Evolutionary conservation across 169 alveolate species (phyloP).

Genomic region (Plasmodium reichenowi): DNA sequence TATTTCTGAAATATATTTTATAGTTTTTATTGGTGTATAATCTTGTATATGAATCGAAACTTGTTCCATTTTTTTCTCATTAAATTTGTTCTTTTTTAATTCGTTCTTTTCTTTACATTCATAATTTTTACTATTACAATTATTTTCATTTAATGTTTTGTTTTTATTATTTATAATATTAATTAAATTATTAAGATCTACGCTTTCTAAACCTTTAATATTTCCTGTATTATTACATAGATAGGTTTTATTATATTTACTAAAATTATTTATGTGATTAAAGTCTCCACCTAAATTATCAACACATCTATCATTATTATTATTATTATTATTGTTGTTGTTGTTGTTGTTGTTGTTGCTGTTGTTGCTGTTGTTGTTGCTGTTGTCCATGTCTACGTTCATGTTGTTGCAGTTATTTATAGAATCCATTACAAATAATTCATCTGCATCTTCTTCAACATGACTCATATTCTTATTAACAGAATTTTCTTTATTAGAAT

Average conservation of each 20-base stretch:
- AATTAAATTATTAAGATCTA: neutral
- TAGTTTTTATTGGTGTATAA: constrained; percentile 72
- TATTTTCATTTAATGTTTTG: neutral
- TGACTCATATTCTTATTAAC: neutral
- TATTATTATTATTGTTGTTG: neutral
- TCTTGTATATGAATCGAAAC: constrained; percentile 31
- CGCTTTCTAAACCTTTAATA: neutral
- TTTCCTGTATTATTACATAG: constrained; percentile 1
- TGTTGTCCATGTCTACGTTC: neutral
- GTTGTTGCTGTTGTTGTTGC: neutral
- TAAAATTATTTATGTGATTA: neutral
- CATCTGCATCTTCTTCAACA: neutral
- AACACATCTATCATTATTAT: neutral
- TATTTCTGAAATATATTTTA: constrained; percentile 67
- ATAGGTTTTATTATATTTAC: constrained; percentile 19
- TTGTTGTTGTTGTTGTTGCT: neutral
- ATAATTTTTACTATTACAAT: neutral
- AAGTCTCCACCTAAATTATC: neutral
- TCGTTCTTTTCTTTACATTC: neutral
- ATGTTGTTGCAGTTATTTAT: neutral
- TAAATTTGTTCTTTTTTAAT: neutral
- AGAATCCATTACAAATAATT: neutral
- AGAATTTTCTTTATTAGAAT: neutral
- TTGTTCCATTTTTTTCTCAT: constrained; percentile 15
- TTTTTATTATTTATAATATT: neutral